Evolutionary conservation across 371 early-diverging fungal species (phyloP).

Genomic region (Lichtheimia ramosa): DNA sequence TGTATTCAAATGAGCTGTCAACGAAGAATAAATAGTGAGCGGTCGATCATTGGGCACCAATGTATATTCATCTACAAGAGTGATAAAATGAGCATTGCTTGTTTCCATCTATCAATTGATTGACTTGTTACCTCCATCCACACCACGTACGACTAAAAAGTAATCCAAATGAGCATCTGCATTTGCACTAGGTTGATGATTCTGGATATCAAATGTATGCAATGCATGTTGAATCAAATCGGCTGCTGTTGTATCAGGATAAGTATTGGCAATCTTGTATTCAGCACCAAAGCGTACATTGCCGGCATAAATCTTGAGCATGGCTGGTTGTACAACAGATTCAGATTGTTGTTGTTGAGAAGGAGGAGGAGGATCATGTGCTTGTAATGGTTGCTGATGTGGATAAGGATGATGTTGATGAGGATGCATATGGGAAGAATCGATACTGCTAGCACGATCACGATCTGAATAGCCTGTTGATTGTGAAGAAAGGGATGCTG

Average conservation of each 20-base stretch:
- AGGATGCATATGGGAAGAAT: conserved; percentile 15
- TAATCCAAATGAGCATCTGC: conserved; percentile 39
- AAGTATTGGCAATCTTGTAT: conserved; percentile 42
- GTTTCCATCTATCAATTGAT: neutral
- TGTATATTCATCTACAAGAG: conserved; percentile 41
- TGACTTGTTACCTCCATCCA: conserved; percentile 46
- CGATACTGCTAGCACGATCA: conserved; percentile 30
- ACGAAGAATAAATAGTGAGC: conserved; percentile 51
- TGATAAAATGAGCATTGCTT: neutral
- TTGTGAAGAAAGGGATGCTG: conserved; percentile 39
- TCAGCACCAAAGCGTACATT: conserved; percentile 50
- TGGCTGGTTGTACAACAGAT: conserved; percentile 12
- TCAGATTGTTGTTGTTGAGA: neutral
- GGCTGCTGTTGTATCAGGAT: conserved; percentile 46
- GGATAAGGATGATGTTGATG: conserved; percentile 14
- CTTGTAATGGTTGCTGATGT: conserved; percentile 5
- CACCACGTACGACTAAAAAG: conserved; percentile 45
- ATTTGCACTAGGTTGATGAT: conserved; percentile 13
- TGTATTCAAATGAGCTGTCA: conserved; percentile 49
- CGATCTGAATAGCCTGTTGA: conserved; percentile 32
- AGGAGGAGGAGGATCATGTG: conserved; percentile 12
- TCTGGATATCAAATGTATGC: conserved; percentile 34
- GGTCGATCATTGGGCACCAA: conserved; percentile 51
- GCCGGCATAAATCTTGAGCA: conserved; percentile 48
- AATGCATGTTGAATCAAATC: conserved; percentile 55